A percentile compares a stretch with the other conserved stretches of the same genome.
Conservation (phyloP, 2,329 filamentous ascomycete genomes). For the Knufia fluminis region DNA sequence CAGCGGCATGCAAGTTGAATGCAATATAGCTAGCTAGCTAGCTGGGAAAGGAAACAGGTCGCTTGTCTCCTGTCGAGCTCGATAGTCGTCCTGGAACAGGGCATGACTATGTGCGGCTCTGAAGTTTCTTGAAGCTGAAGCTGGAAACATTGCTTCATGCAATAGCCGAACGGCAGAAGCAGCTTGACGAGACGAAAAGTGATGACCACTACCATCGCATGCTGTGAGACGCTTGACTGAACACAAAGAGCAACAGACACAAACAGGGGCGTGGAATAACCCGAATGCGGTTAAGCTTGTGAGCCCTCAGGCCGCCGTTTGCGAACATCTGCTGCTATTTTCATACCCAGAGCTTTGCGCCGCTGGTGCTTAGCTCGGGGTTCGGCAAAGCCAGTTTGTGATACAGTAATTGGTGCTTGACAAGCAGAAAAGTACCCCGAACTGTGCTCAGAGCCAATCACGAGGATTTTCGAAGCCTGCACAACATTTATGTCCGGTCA, state of each 20-base stretch:
- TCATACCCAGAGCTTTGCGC: slow-evolving; percentile 7
- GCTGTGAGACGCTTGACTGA: neutral
- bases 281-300: neutral
- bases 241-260: neutral
- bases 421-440: neutral
- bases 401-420: neutral
- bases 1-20: neutral
- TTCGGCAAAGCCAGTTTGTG: slow-evolving; percentile 1
- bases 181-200: neutral
- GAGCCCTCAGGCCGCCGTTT: slow-evolving; percentile 1
- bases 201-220: neutral
- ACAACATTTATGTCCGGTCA: slow-evolving; percentile 3
- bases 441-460: neutral
- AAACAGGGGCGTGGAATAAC: neutral
- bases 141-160: neutral
- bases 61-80: neutral
- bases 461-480: neutral
- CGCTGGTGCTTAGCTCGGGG: slow-evolving; percentile 2
- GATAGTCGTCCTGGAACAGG: neutral
- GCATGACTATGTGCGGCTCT: neutral
- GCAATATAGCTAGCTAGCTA: neutral
- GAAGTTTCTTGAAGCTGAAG: neutral
- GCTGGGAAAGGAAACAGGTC: neutral
- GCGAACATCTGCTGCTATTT: slow-evolving; percentile 7
- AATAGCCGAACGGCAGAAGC: neutral